Percentiles rank a stretch among this genome's conserved stretches.
Evolutionary conservation across 129 eudicot genomes (phyloP).

Genomic region (Heracleum sosnowskyi): DNA sequence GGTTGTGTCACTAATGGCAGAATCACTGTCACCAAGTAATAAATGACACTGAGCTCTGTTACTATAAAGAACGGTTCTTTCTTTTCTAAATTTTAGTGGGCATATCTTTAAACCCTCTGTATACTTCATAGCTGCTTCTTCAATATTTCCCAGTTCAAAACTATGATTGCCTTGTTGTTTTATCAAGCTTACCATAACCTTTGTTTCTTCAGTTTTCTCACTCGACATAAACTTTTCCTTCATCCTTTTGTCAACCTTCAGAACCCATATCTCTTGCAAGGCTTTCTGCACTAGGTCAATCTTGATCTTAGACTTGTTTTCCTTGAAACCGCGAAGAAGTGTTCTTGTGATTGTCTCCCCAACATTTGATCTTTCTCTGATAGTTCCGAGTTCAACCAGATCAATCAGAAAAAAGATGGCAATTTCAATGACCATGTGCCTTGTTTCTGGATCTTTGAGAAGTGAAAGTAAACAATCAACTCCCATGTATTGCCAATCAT

Average conservation of each 20-base stretch:
- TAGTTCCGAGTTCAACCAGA: constrained; percentile 46
- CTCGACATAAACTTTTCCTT: constrained; percentile 38
- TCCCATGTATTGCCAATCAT: constrained; percentile 94
- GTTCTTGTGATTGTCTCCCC: constrained; percentile 52
- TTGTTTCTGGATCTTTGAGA: constrained; percentile 55
- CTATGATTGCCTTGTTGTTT: constrained; percentile 66
- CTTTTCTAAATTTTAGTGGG: constrained; percentile 51
- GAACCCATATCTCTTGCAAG: constrained; percentile 49
- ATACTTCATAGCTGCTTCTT: constrained; percentile 45
- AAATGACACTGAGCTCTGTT: constrained; percentile 79
- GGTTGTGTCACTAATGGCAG: constrained; percentile 71
- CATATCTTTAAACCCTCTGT: constrained; percentile 66
- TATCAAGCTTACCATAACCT: constrained; percentile 35
- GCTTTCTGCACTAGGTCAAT: constrained; percentile 23
- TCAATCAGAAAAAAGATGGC: constrained; percentile 38
- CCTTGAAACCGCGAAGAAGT: constrained; percentile 44
- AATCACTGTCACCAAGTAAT: constrained; percentile 47
- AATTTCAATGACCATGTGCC: constrained; percentile 58
- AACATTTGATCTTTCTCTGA: constrained; percentile 48
- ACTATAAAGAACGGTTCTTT: constrained; percentile 64
- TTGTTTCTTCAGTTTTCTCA: constrained; percentile 52
- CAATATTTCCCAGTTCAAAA: constrained; percentile 51
- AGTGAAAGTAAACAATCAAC: constrained; percentile 73
- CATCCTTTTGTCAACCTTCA: constrained; percentile 44
- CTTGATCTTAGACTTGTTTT: constrained; percentile 30